Base-by-base conservation (phyloP, 1,139 yeast genomes). In the Magnusiomyces suaveolens region DNA sequence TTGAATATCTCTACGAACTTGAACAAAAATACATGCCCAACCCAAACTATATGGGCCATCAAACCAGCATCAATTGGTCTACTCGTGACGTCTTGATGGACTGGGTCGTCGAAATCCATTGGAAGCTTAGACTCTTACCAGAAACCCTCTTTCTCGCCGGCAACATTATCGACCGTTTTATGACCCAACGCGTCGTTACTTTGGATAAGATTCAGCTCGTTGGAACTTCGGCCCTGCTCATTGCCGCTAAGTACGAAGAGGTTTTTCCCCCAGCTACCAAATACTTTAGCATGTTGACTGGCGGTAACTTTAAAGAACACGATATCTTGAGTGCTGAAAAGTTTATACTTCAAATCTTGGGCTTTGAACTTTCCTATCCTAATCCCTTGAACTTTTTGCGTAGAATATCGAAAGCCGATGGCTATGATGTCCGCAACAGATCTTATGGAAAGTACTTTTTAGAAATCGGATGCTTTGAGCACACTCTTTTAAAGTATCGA, bases 201-300 rank as follows among this genome's bases (percentile, higher is more conserved):
- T 80, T 89, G 58, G 90, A 86, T 65, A 83, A 87, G 71, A 75
- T 92, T 57, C 98, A 92, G 73, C 75, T 90, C 56, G 81, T 90
- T 50, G 97, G 97, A 12, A 86, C 96, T 1, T 89, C 96, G 1
- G 82, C 95, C 24, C 71, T 92, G 60, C 88, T 90, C 70, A 86
- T 90, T 61, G 96, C 97, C 39, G 92, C 97, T 25, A 92, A 92
- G 72, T 89, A 87, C 68, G 97, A 90, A 72, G 97, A 90, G 71
- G 96, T 90, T 50, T 87, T 87, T 66, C 81, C 92, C 10, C 97
- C 97, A 18, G 83, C 94, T 44, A 87, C 89, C 55, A 81, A 83
- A 62, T 87, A 88, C 71, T 89, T 88, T 70, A 90, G 95, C 14
- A 86, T 85, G 67, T 88, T 87, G 63, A 86, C 95, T 48, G 96